phyloP scores from a whole-genome alignment of 1,284 basidiomycete genomes.

The Schizophyllum amplum region DNA sequence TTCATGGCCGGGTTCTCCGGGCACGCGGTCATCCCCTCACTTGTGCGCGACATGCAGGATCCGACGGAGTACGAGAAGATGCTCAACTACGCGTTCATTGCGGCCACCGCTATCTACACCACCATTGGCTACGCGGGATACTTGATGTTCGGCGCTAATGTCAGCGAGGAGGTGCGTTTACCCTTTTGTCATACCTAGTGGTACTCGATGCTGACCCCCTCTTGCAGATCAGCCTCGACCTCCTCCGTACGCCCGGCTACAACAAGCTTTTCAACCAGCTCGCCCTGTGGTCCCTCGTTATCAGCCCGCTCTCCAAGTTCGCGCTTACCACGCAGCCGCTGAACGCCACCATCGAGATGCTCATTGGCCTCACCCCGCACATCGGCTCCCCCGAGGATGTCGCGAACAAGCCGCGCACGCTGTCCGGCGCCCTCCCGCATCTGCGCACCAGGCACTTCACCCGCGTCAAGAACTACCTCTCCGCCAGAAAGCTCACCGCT shows the following conservation, averaged over 20 bases:
- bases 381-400: slow-evolving; percentile 30
- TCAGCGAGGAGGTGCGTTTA: slow-evolving; percentile 74
- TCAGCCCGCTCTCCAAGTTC: slow-evolving; percentile 87
- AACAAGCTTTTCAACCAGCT: slow-evolving; percentile 67
- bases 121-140: slow-evolving; percentile 84
- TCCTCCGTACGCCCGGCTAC: slow-evolving; percentile 73
- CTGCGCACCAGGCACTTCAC: neutral
- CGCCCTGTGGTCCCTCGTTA: slow-evolving; percentile 85
- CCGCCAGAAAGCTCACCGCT: too few relatives aligned
- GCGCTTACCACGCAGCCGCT: slow-evolving; percentile 83
- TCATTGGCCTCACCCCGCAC: slow-evolving; percentile 56
- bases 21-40: slow-evolving; percentile 86
- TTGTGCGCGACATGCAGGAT: slow-evolving; percentile 87
- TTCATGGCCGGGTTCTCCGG: slow-evolving; percentile 98
- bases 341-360: slow-evolving; percentile 71
- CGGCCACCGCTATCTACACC: slow-evolving; percentile 74
- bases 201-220: slow-evolving; percentile 1
- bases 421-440: slow-evolving; percentile 2
- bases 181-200: neutral
- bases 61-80: slow-evolving; percentile 77
- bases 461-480: neutral
- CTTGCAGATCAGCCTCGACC: slow-evolving; percentile 74
- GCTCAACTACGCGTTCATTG: slow-evolving; percentile 81
- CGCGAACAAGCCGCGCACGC: slow-evolving; percentile 24
- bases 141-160: slow-evolving; percentile 81